phyloP scores from a whole-genome alignment of 2,329 filamentous ascomycete genomes.

The Meredithiella fracta region DNA sequence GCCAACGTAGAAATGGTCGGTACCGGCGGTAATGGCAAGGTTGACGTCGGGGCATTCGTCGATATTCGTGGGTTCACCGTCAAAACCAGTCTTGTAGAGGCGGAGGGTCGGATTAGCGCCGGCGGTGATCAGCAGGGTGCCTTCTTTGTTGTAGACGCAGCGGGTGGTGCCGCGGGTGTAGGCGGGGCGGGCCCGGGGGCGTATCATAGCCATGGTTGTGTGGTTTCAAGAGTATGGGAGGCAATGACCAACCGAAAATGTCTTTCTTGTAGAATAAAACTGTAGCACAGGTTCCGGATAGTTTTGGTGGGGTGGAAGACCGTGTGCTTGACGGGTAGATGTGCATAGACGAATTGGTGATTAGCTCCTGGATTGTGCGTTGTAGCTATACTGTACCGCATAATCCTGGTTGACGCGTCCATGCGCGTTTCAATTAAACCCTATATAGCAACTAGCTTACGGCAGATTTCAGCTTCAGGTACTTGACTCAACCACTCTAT shows the following conservation, averaged over 20 bases:
- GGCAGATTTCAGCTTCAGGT: too few species aligned
- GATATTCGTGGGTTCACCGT: constrained; percentile 82
- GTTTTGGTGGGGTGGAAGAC: too few species aligned
- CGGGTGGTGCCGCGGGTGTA: constrained; percentile 77
- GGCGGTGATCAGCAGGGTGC: constrained; percentile 71
- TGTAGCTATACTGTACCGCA: neutral
- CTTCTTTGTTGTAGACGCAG: constrained; percentile 78
- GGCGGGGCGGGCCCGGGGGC: constrained; percentile 48
- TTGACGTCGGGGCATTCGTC: constrained; percentile 85
- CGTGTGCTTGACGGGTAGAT: too few species aligned
- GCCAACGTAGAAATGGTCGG: constrained; percentile 74
- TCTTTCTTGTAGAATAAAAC: neutral
- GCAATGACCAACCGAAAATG: neutral
- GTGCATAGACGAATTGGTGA: too few species aligned
- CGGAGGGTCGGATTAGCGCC: constrained; percentile 89
- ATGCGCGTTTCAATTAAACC: constrained; percentile 11
- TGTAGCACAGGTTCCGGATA: too few species aligned
- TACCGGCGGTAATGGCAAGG: constrained; percentile 55
- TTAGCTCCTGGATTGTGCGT: neutral
- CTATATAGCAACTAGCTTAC: neutral
- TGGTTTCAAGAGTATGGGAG: neutral
- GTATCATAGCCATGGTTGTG: constrained; percentile 16
- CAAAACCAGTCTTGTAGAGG: constrained; percentile 77
- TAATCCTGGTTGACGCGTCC: neutral
- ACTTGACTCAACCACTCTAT: too few species aligned